These are phyloP conservation scores for Emmonsiellopsis sp. DNA, from an alignment of 2,329 filamentous ascomycete genomes.

Conservation along the genomic window DNA sequence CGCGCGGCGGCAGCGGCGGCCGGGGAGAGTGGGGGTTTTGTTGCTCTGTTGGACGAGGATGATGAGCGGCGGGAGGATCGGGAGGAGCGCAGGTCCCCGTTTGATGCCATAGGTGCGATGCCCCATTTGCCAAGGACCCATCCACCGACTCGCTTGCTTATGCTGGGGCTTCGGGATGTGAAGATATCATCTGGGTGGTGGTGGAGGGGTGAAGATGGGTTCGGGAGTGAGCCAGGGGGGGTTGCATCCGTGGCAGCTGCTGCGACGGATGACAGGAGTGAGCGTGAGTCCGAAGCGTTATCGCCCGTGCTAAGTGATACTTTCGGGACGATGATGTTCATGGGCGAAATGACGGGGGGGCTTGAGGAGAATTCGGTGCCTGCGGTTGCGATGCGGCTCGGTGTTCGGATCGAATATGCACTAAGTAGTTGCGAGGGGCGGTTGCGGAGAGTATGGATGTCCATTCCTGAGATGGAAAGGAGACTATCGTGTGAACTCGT, in stretches of 20 bases:
- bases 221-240: constrained; percentile 13
- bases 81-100: constrained; percentile 4
- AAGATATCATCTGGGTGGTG: constrained; percentile 1
- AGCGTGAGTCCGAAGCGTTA: constrained; percentile 17
- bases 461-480: constrained; percentile 75
- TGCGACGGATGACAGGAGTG: constrained; percentile 29
- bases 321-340: constrained; percentile 25
- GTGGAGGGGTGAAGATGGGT: constrained; percentile 8
- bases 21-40: constrained; percentile 3
- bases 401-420: constrained; percentile 39
- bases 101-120: constrained; percentile 32
- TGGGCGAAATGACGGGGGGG: constrained; percentile 28
- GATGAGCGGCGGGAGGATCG: constrained; percentile 6
- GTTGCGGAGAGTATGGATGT: constrained; percentile 73
- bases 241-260: constrained; percentile 13
- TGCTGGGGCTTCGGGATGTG: constrained; percentile 9
- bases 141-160: constrained; percentile 49
- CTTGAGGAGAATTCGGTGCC: constrained; percentile 32
- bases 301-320: constrained; percentile 13
- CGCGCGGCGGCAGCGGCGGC: constrained; percentile 25
- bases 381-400: constrained; percentile 38
- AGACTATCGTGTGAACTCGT: constrained; percentile 78
- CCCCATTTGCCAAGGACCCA: constrained; percentile 59
- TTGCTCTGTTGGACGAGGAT: background rate
- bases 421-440: constrained; percentile 62